Percentiles rank a stretch among this genome's conserved stretches.
Evolutionary conservation across 2,329 filamentous ascomycete species (phyloP).

Genomic region (Cadophora gregata): DNA sequence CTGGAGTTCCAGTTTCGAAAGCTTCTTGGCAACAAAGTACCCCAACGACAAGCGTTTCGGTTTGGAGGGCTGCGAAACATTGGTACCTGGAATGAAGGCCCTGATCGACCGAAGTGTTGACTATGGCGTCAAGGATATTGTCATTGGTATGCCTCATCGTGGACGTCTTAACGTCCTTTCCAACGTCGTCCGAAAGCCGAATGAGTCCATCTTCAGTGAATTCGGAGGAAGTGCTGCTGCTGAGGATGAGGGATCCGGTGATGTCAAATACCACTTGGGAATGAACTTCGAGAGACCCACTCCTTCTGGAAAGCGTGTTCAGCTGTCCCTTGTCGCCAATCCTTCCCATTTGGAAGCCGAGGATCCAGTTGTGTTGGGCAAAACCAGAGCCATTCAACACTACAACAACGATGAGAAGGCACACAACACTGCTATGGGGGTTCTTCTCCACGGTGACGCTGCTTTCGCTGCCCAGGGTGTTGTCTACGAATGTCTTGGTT

Average conservation of each 20-base stretch:
- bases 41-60: constrained; percentile 99
- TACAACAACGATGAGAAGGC: constrained; percentile 97
- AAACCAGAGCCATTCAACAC: constrained; percentile 97
- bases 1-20: constrained; percentile 97
- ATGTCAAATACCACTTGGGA: constrained; percentile 99
- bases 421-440: constrained; percentile 90
- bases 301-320: constrained; percentile 98
- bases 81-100: constrained; percentile 99
- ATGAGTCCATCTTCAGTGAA: constrained; percentile 99
- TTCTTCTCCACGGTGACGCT: constrained; percentile 95
- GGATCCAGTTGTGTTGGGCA: constrained; percentile 95
- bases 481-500: constrained; percentile 98
- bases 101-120: constrained; percentile 98
- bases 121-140: constrained; percentile 97
- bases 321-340: constrained; percentile 97
- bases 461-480: constrained; percentile 96
- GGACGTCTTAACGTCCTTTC: constrained; percentile 96
- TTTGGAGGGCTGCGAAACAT: constrained; percentile 93
- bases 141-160: constrained; percentile 99
- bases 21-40: constrained; percentile 95
- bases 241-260: constrained; percentile 94
- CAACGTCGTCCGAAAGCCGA: constrained; percentile 98
- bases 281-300: constrained; percentile 99
- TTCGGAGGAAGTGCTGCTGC: constrained; percentile 88
- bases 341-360: constrained; percentile 98